phyloP scores from a whole-genome alignment of 2,329 filamentous ascomycete species.

The Epicoccum nigrum region DNA sequence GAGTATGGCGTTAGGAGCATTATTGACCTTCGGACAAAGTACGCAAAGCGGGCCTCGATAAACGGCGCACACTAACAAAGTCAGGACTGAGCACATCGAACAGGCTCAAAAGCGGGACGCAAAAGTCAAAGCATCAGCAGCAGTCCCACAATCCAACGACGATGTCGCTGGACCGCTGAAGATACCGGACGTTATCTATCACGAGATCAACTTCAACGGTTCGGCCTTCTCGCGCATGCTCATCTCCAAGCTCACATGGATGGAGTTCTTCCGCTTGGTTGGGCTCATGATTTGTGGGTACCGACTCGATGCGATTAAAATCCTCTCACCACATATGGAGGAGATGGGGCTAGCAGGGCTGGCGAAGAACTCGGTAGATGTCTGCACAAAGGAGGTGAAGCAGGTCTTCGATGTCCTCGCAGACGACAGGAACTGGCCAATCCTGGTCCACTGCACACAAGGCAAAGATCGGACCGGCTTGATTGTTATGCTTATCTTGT shows the following conservation, averaged over 20 bases:
- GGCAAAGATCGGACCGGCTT: conserved; percentile 86
- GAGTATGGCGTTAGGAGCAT: conserved; percentile 72
- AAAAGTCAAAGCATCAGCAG: conserved; percentile 53
- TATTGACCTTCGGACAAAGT: conserved; percentile 81
- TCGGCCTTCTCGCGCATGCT: conserved; percentile 71
- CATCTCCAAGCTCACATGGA: conserved; percentile 71
- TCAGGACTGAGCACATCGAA: conserved; percentile 74
- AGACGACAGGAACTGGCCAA: conserved; percentile 61
- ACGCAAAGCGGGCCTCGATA: conserved; percentile 24
- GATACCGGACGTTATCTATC: conserved; percentile 68
- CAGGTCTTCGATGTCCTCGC: conserved; percentile 59
- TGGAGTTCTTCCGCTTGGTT: conserved; percentile 67
- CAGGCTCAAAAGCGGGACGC: conserved; percentile 67
- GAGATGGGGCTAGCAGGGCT: conserved; percentile 74
- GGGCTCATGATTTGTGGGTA: conserved; percentile 69
- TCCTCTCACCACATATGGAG: conserved; percentile 73
- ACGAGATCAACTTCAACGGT: conserved; percentile 76
- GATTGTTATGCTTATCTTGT: conserved; percentile 69
- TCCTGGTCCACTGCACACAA: conserved; percentile 83
- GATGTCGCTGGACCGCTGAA: conserved; percentile 62
- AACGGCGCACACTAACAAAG: conserved; percentile 5
- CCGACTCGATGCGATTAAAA: conserved; percentile 69
- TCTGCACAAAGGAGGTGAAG: conserved; percentile 68
- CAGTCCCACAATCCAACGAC: conserved; percentile 56
- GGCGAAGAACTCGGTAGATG: conserved; percentile 71